Evolutionary conservation across 2,329 filamentous ascomycete genomes (phyloP).

Genomic region (Domatiomyces catenatus): DNA sequence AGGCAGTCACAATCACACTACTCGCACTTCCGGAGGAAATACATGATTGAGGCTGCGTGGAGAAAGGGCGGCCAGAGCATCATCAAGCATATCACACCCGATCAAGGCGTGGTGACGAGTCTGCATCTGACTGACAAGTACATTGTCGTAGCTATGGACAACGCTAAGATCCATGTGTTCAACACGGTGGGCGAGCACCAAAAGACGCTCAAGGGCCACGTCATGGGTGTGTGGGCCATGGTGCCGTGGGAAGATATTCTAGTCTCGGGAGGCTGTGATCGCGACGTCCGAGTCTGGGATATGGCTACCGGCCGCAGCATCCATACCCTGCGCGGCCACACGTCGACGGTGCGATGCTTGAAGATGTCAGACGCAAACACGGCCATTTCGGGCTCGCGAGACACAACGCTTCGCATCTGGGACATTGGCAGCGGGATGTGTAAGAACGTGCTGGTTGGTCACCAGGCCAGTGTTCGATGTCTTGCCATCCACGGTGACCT

Average conservation of each 20-base stretch:
- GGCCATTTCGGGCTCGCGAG: constrained; percentile 88
- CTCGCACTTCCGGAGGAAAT: constrained; percentile 93
- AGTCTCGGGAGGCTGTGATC: constrained; percentile 90
- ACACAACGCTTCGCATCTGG: constrained; percentile 91
- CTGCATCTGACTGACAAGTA: constrained; percentile 88
- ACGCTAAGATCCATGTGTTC: constrained; percentile 96
- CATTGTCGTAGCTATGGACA: constrained; percentile 93
- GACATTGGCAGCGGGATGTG: constrained; percentile 78
- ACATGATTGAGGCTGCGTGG: constrained; percentile 95
- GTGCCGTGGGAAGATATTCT: constrained; percentile 92
- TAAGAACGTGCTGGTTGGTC: constrained; percentile 79
- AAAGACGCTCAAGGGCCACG: constrained; percentile 80
- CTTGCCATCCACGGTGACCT: constrained; percentile 92
- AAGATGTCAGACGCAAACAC: constrained; percentile 95
- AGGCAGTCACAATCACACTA: constrained; percentile 71
- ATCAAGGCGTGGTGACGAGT: constrained; percentile 92
- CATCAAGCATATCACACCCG: constrained; percentile 78
- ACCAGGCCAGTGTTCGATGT: constrained; percentile 89
- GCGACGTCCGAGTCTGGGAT: constrained; percentile 94
- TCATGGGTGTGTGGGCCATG: constrained; percentile 99
- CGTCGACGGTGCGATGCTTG: constrained; percentile 86
- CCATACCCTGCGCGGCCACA: constrained; percentile 81
- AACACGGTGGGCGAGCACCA: constrained; percentile 78
- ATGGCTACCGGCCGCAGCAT: constrained; percentile 70
- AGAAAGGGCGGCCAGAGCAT: constrained; percentile 75